These are phyloP conservation scores for Phytophthora kernoviae DNA, from an alignment of 352 stramenopile species.

Conservation along the genomic window DNA sequence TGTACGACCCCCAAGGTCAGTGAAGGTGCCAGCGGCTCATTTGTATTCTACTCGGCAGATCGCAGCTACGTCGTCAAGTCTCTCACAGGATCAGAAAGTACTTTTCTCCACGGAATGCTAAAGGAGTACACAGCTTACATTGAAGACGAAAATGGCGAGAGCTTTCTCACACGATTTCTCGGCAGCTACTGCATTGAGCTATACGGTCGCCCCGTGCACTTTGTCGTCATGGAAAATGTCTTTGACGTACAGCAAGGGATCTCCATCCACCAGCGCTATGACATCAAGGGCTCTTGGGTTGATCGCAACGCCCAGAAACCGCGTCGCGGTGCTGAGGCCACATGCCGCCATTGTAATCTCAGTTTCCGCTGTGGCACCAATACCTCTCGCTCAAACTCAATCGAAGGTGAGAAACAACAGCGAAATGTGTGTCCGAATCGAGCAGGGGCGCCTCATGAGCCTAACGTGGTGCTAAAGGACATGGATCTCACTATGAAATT, in stretches of 20 bases:
- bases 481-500: conserved; percentile 84
- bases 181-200: conserved; percentile 84
- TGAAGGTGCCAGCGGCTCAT: conserved; percentile 79
- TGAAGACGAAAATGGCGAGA: conserved; percentile 44
- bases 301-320: conserved; percentile 75
- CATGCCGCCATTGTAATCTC: conserved; percentile 74
- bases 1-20: conserved; percentile 80
- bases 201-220: conserved; percentile 74
- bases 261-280: conserved; percentile 84
- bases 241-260: conserved; percentile 81
- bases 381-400: conserved; percentile 14
- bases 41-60: conserved; percentile 85
- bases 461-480: conserved; percentile 82
- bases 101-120: conserved; percentile 73
- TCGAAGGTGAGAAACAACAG: conserved; percentile 11
- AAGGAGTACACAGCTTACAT: conserved; percentile 71
- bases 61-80: conserved; percentile 86
- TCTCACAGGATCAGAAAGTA: conserved; percentile 56
- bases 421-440: conserved; percentile 70
- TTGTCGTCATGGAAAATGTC: conserved; percentile 91
- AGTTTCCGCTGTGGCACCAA: conserved; percentile 58
- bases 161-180: conserved; percentile 82
- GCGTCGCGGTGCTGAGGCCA: conserved; percentile 58
- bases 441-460: conserved; percentile 55
- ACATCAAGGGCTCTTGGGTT: conserved; percentile 90